Evolutionary conservation across 1,139 yeast genomes (phyloP).

Genomic region (Yamadazyma trypodendri): DNA sequence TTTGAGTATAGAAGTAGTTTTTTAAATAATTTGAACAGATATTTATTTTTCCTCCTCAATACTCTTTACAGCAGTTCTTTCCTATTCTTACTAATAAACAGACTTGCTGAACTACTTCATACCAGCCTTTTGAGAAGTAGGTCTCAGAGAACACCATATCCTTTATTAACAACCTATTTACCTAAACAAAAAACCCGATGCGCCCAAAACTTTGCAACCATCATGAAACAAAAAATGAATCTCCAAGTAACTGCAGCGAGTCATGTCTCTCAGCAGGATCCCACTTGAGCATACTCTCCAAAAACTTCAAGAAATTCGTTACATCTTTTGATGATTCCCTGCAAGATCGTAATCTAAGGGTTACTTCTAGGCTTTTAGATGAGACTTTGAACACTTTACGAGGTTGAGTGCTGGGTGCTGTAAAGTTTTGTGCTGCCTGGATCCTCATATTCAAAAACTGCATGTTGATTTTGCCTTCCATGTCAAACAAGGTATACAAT

Average conservation of each 20-base stretch:
- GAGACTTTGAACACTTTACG: constrained; percentile 29
- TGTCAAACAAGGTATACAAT: constrained; percentile 40
- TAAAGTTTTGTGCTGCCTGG: constrained; percentile 18
- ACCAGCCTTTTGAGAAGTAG: too few relatives aligned
- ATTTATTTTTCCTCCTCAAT: too few relatives aligned
- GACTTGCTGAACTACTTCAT: too few relatives aligned
- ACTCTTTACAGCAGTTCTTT: too few relatives aligned
- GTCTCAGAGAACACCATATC: too few relatives aligned
- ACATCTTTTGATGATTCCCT: constrained; percentile 19
- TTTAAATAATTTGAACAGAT: too few relatives aligned
- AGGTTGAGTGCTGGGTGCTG: constrained; percentile 8
- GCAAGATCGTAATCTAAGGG: constrained; percentile 38
- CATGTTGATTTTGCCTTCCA: constrained; percentile 37
- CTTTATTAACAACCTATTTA: too few relatives aligned
- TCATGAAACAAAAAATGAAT: constrained; percentile 21
- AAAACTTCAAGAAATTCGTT: constrained; percentile 26
- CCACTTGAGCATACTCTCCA: constrained; percentile 51
- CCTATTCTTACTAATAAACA: too few relatives aligned
- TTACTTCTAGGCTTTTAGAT: constrained; percentile 38
- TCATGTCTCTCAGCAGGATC: constrained; percentile 48
- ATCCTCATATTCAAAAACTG: constrained; percentile 27
- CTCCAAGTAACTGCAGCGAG: constrained; percentile 44
- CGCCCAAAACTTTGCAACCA: too few relatives aligned
- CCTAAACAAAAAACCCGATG: too few relatives aligned
- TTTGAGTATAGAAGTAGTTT: too few relatives aligned